phyloP scores from a whole-genome alignment of 306 rosid species.

The Luffa aegyptiaca region DNA sequence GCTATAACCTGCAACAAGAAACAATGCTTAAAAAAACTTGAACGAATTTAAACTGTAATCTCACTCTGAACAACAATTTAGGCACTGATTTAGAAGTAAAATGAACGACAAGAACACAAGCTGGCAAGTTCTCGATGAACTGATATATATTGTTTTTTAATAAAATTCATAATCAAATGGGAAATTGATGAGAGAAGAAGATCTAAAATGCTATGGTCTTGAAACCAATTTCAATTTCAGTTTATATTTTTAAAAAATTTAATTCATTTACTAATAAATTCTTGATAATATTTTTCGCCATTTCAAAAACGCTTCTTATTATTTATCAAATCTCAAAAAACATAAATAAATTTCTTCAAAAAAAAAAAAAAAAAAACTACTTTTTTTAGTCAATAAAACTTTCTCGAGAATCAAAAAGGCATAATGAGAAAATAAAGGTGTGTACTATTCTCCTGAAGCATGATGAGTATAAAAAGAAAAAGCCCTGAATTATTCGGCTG shows the following conservation, averaged over 20 bases:
- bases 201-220: not conserved
- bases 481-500: not conserved
- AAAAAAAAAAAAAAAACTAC: not conserved
- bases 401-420: not conserved
- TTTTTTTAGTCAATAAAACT: not conserved
- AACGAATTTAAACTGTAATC: not conserved
- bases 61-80: not conserved
- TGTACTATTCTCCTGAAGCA: not conserved
- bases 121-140: not conserved
- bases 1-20: conserved; percentile 56
- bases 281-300: not conserved
- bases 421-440: not conserved
- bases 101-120: not conserved
- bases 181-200: not conserved
- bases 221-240: not conserved
- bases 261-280: not conserved
- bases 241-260: not conserved
- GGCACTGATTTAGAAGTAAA: not conserved
- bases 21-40: not conserved
- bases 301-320: not conserved
- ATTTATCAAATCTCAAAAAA: not conserved
- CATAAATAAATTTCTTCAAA: not conserved
- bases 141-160: no score
- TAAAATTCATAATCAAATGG: not conserved
- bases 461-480: not conserved